These are phyloP conservation scores for Didymella segeticola DNA, from an alignment of 2,329 filamentous ascomycete species.

Conservation along the genomic window DNA sequence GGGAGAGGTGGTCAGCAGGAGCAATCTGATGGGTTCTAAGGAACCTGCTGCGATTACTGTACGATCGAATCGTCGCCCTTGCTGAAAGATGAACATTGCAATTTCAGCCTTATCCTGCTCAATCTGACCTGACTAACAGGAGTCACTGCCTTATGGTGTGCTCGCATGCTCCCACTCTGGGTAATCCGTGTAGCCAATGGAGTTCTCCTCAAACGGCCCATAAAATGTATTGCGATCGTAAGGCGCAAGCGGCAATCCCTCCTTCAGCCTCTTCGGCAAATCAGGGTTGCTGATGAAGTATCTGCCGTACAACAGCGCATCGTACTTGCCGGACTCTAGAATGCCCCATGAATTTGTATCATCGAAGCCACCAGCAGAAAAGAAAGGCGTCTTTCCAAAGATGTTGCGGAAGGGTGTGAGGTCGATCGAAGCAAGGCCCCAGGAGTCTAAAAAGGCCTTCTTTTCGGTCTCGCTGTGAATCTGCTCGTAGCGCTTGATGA, in stretches of 20 bases:
- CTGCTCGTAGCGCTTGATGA: slow-evolving; percentile 56
- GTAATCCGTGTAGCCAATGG: slow-evolving; percentile 31
- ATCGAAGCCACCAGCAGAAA: slow-evolving; percentile 62
- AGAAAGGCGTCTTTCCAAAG: slow-evolving; percentile 60
- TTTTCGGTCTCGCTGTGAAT: slow-evolving; percentile 59
- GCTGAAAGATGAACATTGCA: too few relatives aligned
- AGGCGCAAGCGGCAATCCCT: slow-evolving; percentile 43
- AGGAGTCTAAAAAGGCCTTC: slow-evolving; percentile 56
- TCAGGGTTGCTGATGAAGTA: slow-evolving; percentile 57
- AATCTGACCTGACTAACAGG: too few relatives aligned
- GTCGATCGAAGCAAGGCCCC: slow-evolving; percentile 55
- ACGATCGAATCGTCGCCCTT: too few relatives aligned
- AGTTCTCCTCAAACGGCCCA: slow-evolving; percentile 26
- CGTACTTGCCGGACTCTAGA: slow-evolving; percentile 48
- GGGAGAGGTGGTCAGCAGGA: too few relatives aligned
- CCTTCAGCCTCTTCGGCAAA: slow-evolving; percentile 49
- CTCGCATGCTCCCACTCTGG: slow-evolving; percentile 4
- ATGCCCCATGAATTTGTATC: slow-evolving; percentile 59
- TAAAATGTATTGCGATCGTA: slow-evolving; percentile 48
- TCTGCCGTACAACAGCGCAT: slow-evolving; percentile 52
- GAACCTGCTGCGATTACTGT: too few relatives aligned
- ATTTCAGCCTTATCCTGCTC: not conserved
- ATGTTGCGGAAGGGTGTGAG: slow-evolving; percentile 59
- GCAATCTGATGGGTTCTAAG: too few relatives aligned
- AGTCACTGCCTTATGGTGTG: not conserved